phyloP scores from a whole-genome alignment of 2,329 filamentous ascomycete species.

The Mycogone perniciosa region DNA sequence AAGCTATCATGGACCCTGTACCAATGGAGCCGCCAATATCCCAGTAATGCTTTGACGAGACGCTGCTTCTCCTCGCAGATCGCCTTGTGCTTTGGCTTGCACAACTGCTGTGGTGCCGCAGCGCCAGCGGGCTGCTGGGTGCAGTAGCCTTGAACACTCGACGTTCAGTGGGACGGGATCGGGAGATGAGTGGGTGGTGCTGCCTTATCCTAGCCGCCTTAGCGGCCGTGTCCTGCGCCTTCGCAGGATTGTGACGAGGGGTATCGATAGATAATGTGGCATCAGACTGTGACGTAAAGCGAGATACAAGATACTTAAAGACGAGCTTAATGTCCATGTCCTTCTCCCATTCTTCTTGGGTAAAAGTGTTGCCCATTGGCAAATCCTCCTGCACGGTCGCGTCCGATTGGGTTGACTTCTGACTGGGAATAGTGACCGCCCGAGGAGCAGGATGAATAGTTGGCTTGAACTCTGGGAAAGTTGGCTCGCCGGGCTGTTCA shows the following conservation, averaged over 20 bases:
- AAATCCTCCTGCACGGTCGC: slow-evolving; percentile 21
- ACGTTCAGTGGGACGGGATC: slow-evolving; percentile 44
- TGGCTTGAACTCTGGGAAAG: slow-evolving; percentile 40
- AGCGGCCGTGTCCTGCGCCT: slow-evolving; percentile 60
- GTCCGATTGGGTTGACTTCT: slow-evolving; percentile 17
- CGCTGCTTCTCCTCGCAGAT: slow-evolving; percentile 59
- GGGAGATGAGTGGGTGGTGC: slow-evolving; percentile 77
- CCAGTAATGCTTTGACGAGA: slow-evolving; percentile 83
- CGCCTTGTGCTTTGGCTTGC: slow-evolving; percentile 81
- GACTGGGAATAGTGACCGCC: slow-evolving; percentile 32
- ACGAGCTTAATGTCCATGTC: slow-evolving; percentile 88
- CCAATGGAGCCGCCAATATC: slow-evolving; percentile 78
- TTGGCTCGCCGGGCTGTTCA: slow-evolving; percentile 17
- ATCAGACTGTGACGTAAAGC: slow-evolving; percentile 54
- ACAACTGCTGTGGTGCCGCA: slow-evolving; percentile 59
- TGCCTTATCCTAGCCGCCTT: slow-evolving; percentile 80
- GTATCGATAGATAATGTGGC: neutral
- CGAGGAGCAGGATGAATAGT: slow-evolving; percentile 35
- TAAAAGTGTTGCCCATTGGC: slow-evolving; percentile 35
- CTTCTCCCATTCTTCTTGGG: slow-evolving; percentile 85
- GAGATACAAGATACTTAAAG: slow-evolving; percentile 76
- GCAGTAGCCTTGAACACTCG: slow-evolving; percentile 50
- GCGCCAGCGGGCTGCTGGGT: slow-evolving; percentile 41
- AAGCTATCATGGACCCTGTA: slow-evolving; percentile 64
- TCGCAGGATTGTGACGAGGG: slow-evolving; percentile 31